These are phyloP conservation scores for Spinellus fusiger DNA, from an alignment of 192 early-diverging fungal genomes.

Conservation along the genomic window DNA sequence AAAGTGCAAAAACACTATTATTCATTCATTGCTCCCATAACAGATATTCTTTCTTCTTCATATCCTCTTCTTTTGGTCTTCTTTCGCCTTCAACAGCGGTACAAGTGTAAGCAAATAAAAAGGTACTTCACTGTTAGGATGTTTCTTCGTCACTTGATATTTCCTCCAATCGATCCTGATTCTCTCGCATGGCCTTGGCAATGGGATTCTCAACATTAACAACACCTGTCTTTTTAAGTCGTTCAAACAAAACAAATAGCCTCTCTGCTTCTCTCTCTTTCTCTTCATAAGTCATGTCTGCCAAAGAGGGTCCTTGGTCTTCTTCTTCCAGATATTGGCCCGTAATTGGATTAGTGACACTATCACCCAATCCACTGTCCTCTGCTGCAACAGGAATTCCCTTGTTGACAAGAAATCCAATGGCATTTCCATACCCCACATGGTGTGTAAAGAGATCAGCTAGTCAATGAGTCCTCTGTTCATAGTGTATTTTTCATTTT, in stretches of 20 bases:
- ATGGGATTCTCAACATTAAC: conserved; percentile 76
- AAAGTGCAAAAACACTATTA: too few relatives aligned
- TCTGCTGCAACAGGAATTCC: conserved; percentile 49
- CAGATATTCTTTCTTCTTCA: too few relatives aligned
- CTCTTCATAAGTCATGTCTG: conserved; percentile 92
- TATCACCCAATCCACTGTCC: conserved; percentile 2
- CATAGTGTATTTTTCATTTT: conserved; percentile 9
- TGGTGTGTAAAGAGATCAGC: conserved; percentile 56
- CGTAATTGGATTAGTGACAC: conserved; percentile 80
- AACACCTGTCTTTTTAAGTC: conserved; percentile 86
- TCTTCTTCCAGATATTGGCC: conserved; percentile 57
- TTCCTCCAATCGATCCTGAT: conserved; percentile 22
- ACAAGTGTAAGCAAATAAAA: too few relatives aligned
- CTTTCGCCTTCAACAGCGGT: too few relatives aligned
- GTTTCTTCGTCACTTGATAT: too few relatives aligned
- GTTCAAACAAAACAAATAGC: conserved; percentile 91
- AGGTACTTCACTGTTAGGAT: too few relatives aligned
- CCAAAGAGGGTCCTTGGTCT: conserved; percentile 45
- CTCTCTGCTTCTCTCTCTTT: conserved; percentile 91
- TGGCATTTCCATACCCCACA: conserved; percentile 91
- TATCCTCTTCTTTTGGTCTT: too few relatives aligned
- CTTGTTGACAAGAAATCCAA: conserved; percentile 79
- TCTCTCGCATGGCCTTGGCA: conserved; percentile 48
- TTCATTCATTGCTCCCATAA: too few relatives aligned
- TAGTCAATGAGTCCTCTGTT: conserved; percentile 22